phyloP scores from a whole-genome alignment of 345 rosid species.

The Boechera retrofracta region DNA sequence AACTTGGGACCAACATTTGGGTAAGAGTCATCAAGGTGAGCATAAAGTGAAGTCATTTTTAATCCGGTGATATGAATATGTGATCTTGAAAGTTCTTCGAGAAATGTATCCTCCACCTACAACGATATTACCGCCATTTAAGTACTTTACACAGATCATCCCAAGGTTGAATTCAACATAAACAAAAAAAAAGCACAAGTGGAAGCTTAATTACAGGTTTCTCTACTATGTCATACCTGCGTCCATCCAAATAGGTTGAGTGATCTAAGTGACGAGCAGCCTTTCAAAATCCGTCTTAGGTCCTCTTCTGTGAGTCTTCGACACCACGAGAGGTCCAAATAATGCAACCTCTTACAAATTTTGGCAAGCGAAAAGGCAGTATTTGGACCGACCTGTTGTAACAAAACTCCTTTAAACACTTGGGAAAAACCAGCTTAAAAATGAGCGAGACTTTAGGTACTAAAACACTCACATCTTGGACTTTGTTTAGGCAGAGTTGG shows the following conservation, averaged over 20 bases:
- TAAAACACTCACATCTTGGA: slow-evolving; percentile 45
- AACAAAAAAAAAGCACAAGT: slow-evolving; percentile 3
- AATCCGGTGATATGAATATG: slow-evolving; percentile 47
- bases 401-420: slow-evolving; percentile 15
- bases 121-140: slow-evolving; percentile 10
- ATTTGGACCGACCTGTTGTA: slow-evolving; percentile 53
- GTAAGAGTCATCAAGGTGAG: slow-evolving; percentile 36
- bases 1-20: slow-evolving; percentile 34
- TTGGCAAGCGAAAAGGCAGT: slow-evolving; percentile 59
- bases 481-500: slow-evolving; percentile 56
- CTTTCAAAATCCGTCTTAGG: slow-evolving; percentile 55
- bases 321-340: slow-evolving; percentile 72
- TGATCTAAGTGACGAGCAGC: slow-evolving; percentile 54
- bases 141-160: slow-evolving; percentile 23
- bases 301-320: slow-evolving; percentile 57
- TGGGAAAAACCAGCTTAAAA: slow-evolving; percentile 13
- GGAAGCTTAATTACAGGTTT: slow-evolving; percentile 3
- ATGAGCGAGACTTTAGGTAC: slow-evolving; percentile 14
- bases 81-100: slow-evolving; percentile 44
- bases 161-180: not conserved
- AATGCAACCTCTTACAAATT: slow-evolving; percentile 48
- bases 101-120: slow-evolving; percentile 31
- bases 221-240: slow-evolving; percentile 50
- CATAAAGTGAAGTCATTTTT: slow-evolving; percentile 32
- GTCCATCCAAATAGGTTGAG: slow-evolving; percentile 69